These are phyloP conservation scores for Paecilomyces sp. DNA, from an alignment of 2,329 filamentous ascomycete genomes.

Conservation along the genomic window DNA sequence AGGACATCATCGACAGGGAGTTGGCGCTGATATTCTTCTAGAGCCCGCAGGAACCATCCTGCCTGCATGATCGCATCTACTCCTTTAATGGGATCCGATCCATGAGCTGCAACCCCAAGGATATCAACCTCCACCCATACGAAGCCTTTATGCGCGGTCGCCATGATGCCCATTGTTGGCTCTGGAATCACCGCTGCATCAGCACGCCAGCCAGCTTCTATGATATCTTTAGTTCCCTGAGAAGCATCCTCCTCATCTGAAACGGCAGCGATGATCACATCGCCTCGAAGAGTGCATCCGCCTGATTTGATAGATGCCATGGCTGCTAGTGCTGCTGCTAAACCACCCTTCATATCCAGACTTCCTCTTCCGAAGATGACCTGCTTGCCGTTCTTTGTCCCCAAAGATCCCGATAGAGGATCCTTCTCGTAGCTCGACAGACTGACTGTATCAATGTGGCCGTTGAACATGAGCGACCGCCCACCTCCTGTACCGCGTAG, in stretches of 20 bases:
- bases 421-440: conserved; percentile 41
- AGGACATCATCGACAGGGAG: conserved; percentile 28
- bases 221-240: conserved; percentile 45
- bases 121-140: conserved; percentile 28
- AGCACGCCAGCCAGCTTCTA: conserved; percentile 47
- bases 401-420: conserved; percentile 37
- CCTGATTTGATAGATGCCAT: conserved; percentile 27
- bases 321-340: conserved; percentile 42
- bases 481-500: conserved; percentile 41
- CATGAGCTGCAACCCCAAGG: conserved; percentile 27
- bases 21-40: conserved; percentile 36
- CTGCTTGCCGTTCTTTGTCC: conserved; percentile 23
- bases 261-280: conserved; percentile 48
- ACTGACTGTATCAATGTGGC: conserved; percentile 49
- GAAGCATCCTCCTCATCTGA: conserved; percentile 48
- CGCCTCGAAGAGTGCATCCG: conserved; percentile 30
- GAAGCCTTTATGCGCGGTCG: conserved; percentile 47
- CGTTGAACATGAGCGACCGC: conserved; percentile 47
- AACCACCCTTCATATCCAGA: conserved; percentile 36
- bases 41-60: conserved; percentile 40
- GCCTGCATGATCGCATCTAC: conserved; percentile 45
- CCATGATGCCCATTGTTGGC: conserved; percentile 38
- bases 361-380: conserved; percentile 41
- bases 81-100: conserved; percentile 34
- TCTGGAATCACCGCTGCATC: conserved; percentile 47